These are phyloP conservation scores for Aquilaria yunnanensis DNA, from an alignment of 345 rosid genomes.

Conservation along the genomic window DNA sequence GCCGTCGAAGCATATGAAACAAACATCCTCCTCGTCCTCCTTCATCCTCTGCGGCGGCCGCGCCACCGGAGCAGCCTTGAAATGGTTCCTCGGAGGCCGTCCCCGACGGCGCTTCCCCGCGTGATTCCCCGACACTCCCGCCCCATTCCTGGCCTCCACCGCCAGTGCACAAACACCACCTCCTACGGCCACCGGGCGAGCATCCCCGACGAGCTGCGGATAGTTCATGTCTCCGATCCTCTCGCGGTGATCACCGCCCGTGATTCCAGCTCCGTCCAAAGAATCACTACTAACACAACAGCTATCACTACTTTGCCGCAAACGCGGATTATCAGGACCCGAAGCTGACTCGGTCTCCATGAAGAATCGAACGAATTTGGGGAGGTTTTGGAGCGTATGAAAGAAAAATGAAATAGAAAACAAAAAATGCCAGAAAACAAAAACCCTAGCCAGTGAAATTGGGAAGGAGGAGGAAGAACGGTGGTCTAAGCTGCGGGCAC, in stretches of 20 bases:
- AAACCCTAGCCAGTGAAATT: conserved; percentile 51
- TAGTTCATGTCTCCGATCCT: conserved; percentile 30
- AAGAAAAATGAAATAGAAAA: conserved; percentile 4
- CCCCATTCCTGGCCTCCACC: conserved; percentile 23
- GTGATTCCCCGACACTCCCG: conserved; percentile 16
- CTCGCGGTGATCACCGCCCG: conserved; percentile 54
- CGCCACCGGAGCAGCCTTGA: conserved; percentile 11
- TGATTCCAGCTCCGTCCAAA: conserved; percentile 28
- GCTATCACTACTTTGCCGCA: conserved; percentile 14
- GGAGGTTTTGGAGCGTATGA: conserved; percentile 15
- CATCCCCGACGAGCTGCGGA: conserved; percentile 30
- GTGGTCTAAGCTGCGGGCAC: conserved; percentile 21
- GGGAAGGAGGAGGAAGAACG: conserved; percentile 23
- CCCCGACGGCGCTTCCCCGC: conserved; percentile 65
- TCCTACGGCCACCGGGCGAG: conserved; percentile 11
- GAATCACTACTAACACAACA: conserved; percentile 8
- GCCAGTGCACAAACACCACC: conserved; percentile 5
- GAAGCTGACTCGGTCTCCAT: conserved; percentile 29
- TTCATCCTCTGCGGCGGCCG: conserved; percentile 24
- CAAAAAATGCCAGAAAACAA: conserved; percentile 1
- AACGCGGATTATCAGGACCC: conserved; percentile 16
- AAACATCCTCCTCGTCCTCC: conserved; percentile 88
- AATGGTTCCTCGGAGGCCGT: conserved; percentile 52
- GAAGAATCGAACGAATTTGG: conserved; percentile 1
- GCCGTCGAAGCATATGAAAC: conserved; percentile 98